phyloP scores from a whole-genome alignment of 495 filamentous ascomycete species.

The Elaphomyces granulatus region DNA sequence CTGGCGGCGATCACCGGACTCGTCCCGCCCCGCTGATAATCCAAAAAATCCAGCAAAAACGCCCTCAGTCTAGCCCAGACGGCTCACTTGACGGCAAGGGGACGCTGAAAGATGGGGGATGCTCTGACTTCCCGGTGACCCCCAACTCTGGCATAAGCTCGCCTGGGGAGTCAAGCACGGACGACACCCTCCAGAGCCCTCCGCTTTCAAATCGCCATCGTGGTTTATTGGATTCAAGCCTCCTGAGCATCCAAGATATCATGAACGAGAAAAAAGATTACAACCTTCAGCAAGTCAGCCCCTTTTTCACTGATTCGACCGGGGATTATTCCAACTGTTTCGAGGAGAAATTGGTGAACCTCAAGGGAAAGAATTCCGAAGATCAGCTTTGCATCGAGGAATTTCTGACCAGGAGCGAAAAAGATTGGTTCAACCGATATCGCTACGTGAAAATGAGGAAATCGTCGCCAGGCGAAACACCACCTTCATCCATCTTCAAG shows the following conservation, averaged over 20 bases:
- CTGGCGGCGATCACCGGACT: neutral
- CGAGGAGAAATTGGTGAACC: slow-evolving; percentile 34
- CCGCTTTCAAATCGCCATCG: neutral
- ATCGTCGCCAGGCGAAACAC: slow-evolving; percentile 7
- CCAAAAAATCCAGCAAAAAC: neutral
- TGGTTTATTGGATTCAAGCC: slow-evolving; percentile 3
- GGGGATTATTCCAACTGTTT: slow-evolving; percentile 43
- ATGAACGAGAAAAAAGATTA: slow-evolving; percentile 39
- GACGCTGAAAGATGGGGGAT: no score
- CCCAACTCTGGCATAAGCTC: neutral
- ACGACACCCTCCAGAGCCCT: neutral
- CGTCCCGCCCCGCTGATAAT: neutral
- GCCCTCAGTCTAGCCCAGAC: neutral
- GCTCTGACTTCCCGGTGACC: neutral
- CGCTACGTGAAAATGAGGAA: slow-evolving; percentile 36
- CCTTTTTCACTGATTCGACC: slow-evolving; percentile 51
- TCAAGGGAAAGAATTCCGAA: slow-evolving; percentile 40
- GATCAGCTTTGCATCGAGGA: slow-evolving; percentile 46
- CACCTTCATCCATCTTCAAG: slow-evolving; percentile 11
- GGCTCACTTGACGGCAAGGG: neutral
- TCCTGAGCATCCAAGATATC: slow-evolving; percentile 37
- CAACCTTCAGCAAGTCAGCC: slow-evolving; percentile 48
- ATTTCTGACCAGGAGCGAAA: slow-evolving; percentile 47
- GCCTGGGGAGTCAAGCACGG: neutral
- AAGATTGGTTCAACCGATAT: slow-evolving; percentile 47